Evolutionary conservation across 2,329 filamentous ascomycete genomes (phyloP).

Genomic region (Pseudogymnoascus sp.): DNA sequence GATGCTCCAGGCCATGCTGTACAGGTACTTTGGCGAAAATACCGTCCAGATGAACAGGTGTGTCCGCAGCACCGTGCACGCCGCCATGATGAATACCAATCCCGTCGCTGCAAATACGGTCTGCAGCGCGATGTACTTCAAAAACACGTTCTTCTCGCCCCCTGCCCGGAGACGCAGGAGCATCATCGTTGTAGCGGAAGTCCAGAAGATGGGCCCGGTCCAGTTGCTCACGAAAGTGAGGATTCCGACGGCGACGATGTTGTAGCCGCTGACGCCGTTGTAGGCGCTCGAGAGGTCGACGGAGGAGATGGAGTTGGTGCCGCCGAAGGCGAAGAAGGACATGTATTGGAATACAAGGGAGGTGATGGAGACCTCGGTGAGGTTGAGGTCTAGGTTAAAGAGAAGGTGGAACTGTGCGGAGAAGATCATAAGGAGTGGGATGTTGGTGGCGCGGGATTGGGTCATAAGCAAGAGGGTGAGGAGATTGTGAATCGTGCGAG

Average conservation of each 20-base stretch:
- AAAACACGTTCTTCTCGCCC: constrained; percentile 17
- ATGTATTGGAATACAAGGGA: constrained; percentile 72
- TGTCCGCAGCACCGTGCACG: constrained; percentile 75
- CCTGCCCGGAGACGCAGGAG: constrained; percentile 38
- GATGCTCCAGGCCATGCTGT: constrained; percentile 80
- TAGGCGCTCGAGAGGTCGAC: constrained; percentile 92
- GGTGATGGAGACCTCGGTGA: constrained; percentile 59
- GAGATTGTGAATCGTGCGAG: constrained; percentile 57
- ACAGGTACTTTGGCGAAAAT: constrained; percentile 94
- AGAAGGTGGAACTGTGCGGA: constrained; percentile 53
- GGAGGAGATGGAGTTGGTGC: constrained; percentile 92
- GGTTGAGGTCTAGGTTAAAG: constrained; percentile 43
- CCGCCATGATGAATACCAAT: constrained; percentile 73
- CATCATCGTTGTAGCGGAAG: constrained; percentile 56
- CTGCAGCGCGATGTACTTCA: constrained; percentile 54
- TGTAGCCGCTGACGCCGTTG: constrained; percentile 81
- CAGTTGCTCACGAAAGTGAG: constrained; percentile 88
- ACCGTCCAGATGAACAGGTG: constrained; percentile 99
- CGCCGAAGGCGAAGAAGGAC: constrained; percentile 85
- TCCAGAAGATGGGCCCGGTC: constrained; percentile 87
- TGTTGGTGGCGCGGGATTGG: constrained; percentile 78
- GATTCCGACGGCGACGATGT: constrained; percentile 69
- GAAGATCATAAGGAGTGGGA: constrained; percentile 77
- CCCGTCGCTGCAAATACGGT: constrained; percentile 65
- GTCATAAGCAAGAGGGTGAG: constrained; percentile 76